Base-by-base conservation (phyloP, 2,329 filamentous ascomycete genomes). In the Venturiaceae sp. region DNA sequence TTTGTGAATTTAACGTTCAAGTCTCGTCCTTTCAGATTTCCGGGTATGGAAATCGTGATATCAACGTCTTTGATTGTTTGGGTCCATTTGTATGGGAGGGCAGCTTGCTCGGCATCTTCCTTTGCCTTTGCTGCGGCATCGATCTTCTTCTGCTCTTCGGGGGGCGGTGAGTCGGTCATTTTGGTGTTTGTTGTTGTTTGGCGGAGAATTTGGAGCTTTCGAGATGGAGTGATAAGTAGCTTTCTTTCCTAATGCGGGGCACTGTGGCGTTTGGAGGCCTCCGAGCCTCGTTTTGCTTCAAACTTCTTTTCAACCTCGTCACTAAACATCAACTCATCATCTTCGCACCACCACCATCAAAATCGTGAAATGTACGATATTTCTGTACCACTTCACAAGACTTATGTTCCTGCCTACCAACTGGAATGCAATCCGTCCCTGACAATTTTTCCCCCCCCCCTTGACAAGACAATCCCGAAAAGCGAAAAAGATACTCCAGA, bases 41-140 rank as follows among this genome's bases (percentile, higher is more conserved):
- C 87, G 0, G 92, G 87, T 0, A 99, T 84, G 30, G 82, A 77
- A 60, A 95, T 81, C 55, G 81, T 86, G 67, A 97, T 76, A 69
- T 96, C 90, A 61, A 96, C 77, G 69, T 97, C 94, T 65, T 80
- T 81, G 71, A 99, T 96, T 26, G 88, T 92, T 76, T 99, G 94
- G 11, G 83, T 88, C 94, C 94, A 99, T 77, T 95, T 94, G 84
- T 99, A 99, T 0, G 94, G 94, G 44, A 99, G 85, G 26, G 86
- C 83, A 44, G 85, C 87, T 78, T 99, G 94, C 76, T 99, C 94
- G 66, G 86, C 87, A 59, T 82, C 79, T 76, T 99, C 91, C 71
- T 86, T 85, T 62, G 84, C 86, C 67, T 80, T 80, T 64, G 77
- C 78, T 65, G 82, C 82, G 62, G 76, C 77, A 66, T 85, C 82